Conservation (phyloP, 2,329 filamentous ascomycete species). For the Xylaria sp. region DNA sequence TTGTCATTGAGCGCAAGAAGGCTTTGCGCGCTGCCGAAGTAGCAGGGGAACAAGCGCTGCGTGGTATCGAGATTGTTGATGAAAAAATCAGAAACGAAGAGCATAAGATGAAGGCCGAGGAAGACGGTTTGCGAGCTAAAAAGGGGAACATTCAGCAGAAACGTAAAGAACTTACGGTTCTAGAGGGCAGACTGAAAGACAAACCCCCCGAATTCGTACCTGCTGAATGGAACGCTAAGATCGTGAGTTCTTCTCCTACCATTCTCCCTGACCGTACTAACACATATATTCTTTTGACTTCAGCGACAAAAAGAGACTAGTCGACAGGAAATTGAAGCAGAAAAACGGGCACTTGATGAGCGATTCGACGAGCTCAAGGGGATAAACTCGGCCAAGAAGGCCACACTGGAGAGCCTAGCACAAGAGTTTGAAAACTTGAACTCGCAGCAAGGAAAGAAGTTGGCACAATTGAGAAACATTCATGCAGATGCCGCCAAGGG, state of each 20-base stretch:
- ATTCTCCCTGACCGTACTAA: neutral
- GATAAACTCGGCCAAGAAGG: slow-evolving; percentile 56
- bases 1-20: slow-evolving; percentile 65
- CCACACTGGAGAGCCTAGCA: slow-evolving; percentile 54
- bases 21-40: slow-evolving; percentile 66
- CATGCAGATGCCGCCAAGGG: slow-evolving; percentile 74
- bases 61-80: slow-evolving; percentile 51
- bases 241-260: slow-evolving; percentile 62
- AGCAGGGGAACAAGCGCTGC: slow-evolving; percentile 58
- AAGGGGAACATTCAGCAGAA: slow-evolving; percentile 49
- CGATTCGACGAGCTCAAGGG: slow-evolving; percentile 54
- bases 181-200: slow-evolving; percentile 72
- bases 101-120: slow-evolving; percentile 59
- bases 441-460: slow-evolving; percentile 79
- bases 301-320: slow-evolving; percentile 71
- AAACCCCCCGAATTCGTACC: slow-evolving; percentile 75
- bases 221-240: slow-evolving; percentile 75
- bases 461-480: slow-evolving; percentile 69
- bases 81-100: slow-evolving; percentile 59
- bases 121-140: slow-evolving; percentile 40
- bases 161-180: slow-evolving; percentile 67
- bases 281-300: slow-evolving; percentile 5
- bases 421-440: slow-evolving; percentile 69
- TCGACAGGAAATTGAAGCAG: slow-evolving; percentile 62
- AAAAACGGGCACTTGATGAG: slow-evolving; percentile 52